These are phyloP conservation scores for Ophiosphaerella korrae DNA, from an alignment of 2,329 filamentous ascomycete genomes.

Conservation along the genomic window DNA sequence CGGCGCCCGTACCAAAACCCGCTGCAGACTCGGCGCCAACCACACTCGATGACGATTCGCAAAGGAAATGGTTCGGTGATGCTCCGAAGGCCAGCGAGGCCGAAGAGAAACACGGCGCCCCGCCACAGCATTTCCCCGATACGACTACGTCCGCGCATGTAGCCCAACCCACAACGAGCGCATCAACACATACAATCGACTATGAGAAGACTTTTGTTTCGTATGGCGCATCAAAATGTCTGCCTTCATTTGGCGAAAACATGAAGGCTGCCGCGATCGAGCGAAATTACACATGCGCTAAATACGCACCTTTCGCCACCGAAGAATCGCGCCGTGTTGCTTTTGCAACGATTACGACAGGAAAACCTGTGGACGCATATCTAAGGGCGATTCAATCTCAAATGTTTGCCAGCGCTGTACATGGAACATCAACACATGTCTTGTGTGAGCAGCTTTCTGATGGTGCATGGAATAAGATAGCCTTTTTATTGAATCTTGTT, in stretches of 20 bases:
- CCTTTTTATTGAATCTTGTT: slow-evolving; percentile 50
- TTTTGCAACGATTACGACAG: slow-evolving; percentile 47
- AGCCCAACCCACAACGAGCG: not conserved
- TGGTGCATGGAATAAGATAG: slow-evolving; percentile 53
- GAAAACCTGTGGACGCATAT: slow-evolving; percentile 42
- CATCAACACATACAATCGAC: not conserved
- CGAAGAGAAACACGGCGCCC: not conserved
- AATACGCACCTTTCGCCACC: slow-evolving; percentile 16
- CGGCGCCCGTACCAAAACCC: not conserved
- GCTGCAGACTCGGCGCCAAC: not conserved
- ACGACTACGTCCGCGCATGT: not conserved
- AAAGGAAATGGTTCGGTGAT: slow-evolving; percentile 8
- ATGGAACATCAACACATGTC: slow-evolving; percentile 50
- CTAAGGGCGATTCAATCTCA: slow-evolving; percentile 51
- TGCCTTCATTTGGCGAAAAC: slow-evolving; percentile 14
- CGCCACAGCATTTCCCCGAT: slow-evolving; percentile 2
- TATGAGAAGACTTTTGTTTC: slow-evolving; percentile 13
- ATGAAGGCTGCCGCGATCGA: slow-evolving; percentile 10
- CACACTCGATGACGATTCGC: not conserved
- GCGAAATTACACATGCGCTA: slow-evolving; percentile 18
- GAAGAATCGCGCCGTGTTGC: slow-evolving; percentile 17
- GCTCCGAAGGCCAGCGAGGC: slow-evolving; percentile 3
- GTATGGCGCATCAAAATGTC: slow-evolving; percentile 22
- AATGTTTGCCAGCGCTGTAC: slow-evolving; percentile 47
- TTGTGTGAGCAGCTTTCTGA: slow-evolving; percentile 50